Evolutionary conservation across 2,329 filamentous ascomycete species (phyloP).

Genomic region (Ophiostoma sp.): DNA sequence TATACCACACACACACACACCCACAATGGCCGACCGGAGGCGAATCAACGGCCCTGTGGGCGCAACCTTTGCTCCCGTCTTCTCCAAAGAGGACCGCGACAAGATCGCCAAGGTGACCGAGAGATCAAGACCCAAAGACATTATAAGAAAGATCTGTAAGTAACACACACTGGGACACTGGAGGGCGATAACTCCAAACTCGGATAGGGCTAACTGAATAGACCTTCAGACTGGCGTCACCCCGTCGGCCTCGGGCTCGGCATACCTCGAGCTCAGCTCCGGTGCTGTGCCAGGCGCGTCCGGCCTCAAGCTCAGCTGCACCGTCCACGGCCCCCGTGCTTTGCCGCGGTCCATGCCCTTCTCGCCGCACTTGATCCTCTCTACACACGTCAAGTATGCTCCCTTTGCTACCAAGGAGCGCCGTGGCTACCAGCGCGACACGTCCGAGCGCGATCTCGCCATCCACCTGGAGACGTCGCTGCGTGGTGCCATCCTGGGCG

Average conservation of each 20-base stretch:
- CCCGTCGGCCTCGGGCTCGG: conserved; percentile 87
- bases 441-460: conserved; percentile 80
- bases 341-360: conserved; percentile 86
- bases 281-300: conserved; percentile 37
- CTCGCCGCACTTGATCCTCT: conserved; percentile 84
- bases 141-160: conserved; percentile 82
- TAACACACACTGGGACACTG: conserved; percentile 25
- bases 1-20: conserved; percentile 7
- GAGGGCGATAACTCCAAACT: not conserved
- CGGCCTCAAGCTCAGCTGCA: conserved; percentile 85
- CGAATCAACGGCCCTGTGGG: conserved; percentile 84
- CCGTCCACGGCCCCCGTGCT: conserved; percentile 87
- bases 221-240: conserved; percentile 88
- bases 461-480: conserved; percentile 88
- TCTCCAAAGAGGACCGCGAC: conserved; percentile 36
- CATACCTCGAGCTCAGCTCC: conserved; percentile 67
- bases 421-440: conserved; percentile 79
- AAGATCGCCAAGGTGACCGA: conserved; percentile 39
- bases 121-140: conserved; percentile 58
- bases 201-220: conserved; percentile 35
- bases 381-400: conserved; percentile 92
- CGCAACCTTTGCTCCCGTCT: conserved; percentile 69
- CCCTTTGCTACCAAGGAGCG: conserved; percentile 83
- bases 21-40: conserved; percentile 71
- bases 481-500: conserved; percentile 81